Percentiles rank a stretch among this genome's conserved stretches.
Conservation (phyloP, 2,329 filamentous ascomycete genomes). For the Fusarium verticillioides region DNA sequence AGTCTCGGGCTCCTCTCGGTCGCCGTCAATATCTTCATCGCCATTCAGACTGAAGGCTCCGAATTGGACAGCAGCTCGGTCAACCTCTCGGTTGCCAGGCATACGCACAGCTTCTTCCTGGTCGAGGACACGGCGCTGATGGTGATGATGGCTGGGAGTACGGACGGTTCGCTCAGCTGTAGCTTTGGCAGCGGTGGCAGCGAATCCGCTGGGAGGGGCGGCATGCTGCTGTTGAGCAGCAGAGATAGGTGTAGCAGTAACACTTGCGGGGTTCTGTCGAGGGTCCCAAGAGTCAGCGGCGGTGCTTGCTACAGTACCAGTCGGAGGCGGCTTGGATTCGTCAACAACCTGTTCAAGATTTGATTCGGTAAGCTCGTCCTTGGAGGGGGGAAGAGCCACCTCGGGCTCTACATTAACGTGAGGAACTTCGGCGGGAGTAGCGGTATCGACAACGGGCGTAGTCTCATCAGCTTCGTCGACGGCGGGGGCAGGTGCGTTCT, state of each 20-base stretch:
- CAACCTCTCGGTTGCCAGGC: conserved; percentile 95
- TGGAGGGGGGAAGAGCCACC: conserved; percentile 71
- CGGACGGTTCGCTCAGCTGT: conserved; percentile 72
- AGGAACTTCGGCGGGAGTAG: conserved; percentile 37
- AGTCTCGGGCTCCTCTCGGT: conserved; percentile 95
- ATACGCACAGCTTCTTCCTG: conserved; percentile 98
- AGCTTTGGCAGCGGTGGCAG: conserved; percentile 84
- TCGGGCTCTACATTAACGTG: conserved; percentile 47
- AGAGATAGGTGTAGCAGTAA: conserved; percentile 74
- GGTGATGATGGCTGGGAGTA: conserved; percentile 73
- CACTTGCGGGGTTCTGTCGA: conserved; percentile 66
- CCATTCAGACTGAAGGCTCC: conserved; percentile 93
- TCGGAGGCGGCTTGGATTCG: conserved; percentile 78
- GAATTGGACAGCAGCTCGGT: conserved; percentile 93
- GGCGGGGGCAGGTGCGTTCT: conserved; percentile 49
- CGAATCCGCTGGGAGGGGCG: conserved; percentile 73
- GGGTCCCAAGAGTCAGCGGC: conserved; percentile 87
- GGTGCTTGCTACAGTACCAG: conserved; percentile 88
- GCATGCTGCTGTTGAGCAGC: conserved; percentile 71
- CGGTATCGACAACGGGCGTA: conserved; percentile 50
- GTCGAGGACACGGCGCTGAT: conserved; percentile 84
- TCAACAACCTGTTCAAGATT: conserved; percentile 94
- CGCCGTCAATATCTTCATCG: conserved; percentile 90
- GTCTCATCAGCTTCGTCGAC: conserved; percentile 38
- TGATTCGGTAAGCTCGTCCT: conserved; percentile 87